Evolutionary conservation across 1,284 basidiomycete species (phyloP).

Genomic region (Xanthoconium separans): DNA sequence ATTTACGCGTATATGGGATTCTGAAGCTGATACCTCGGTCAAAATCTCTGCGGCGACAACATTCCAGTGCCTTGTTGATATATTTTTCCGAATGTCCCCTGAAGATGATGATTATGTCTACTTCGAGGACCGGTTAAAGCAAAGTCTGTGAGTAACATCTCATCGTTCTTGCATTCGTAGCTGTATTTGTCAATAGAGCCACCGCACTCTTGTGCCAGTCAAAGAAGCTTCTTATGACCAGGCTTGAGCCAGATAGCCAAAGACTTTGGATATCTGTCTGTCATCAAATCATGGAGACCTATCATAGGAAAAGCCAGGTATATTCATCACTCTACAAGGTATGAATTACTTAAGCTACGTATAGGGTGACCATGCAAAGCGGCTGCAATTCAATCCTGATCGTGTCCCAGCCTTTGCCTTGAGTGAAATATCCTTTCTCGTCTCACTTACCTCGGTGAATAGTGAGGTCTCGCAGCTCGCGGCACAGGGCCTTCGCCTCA

Average conservation of each 20-base stretch:
- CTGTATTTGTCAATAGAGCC: slow-evolving; percentile 41
- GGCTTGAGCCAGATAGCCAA: slow-evolving; percentile 60
- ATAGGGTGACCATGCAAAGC: slow-evolving; percentile 45
- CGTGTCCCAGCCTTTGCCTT: slow-evolving; percentile 63
- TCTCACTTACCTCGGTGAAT: slow-evolving; percentile 67
- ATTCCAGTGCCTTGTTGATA: slow-evolving; percentile 47
- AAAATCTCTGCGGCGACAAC: slow-evolving; percentile 57
- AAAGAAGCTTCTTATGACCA: slow-evolving; percentile 54
- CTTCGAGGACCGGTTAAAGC: slow-evolving; percentile 39
- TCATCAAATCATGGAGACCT: slow-evolving; percentile 58
- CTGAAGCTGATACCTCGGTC: slow-evolving; percentile 59
- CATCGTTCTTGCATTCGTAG: neutral
- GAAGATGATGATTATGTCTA: slow-evolving; percentile 37
- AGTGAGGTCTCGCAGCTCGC: slow-evolving; percentile 64
- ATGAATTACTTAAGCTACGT: slow-evolving; percentile 6
- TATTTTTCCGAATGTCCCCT: slow-evolving; percentile 43
- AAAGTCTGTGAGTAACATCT: slow-evolving; percentile 23
- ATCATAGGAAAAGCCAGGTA: slow-evolving; percentile 50
- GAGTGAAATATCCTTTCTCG: slow-evolving; percentile 69
- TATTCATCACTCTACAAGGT: neutral
- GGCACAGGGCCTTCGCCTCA: slow-evolving; percentile 62
- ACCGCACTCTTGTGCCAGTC: slow-evolving; percentile 55
- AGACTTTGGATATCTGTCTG: slow-evolving; percentile 65
- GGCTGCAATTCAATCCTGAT: slow-evolving; percentile 46
- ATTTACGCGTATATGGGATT: slow-evolving; percentile 55